phyloP scores from a whole-genome alignment of 2,329 filamentous ascomycete genomes.

The Alternaria triticimaculans region DNA sequence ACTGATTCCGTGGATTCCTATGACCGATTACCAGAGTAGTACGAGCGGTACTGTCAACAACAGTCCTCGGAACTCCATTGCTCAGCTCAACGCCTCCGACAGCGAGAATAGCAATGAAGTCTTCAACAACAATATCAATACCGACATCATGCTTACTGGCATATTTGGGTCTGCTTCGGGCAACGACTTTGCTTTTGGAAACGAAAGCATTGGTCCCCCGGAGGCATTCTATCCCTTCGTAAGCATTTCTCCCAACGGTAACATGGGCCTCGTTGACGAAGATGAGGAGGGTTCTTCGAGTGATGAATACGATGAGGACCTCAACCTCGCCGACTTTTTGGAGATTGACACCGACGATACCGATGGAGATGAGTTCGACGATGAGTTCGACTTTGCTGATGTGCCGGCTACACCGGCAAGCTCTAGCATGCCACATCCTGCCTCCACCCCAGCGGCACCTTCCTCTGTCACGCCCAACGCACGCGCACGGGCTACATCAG shows the following conservation, averaged over 20 bases:
- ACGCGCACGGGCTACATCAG: conserved; percentile 39
- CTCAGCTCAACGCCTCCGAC: conserved; percentile 46
- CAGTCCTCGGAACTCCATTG: conserved; percentile 47
- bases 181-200: conserved; percentile 57
- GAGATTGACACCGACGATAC: conserved; percentile 46
- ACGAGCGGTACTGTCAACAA: conserved; percentile 49
- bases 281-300: conserved; percentile 65
- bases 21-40: conserved; percentile 45
- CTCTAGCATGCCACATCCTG: conserved; percentile 36
- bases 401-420: conserved; percentile 46
- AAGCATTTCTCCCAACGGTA: conserved; percentile 62
- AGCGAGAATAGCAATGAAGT: conserved; percentile 49
- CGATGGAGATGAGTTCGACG: conserved; percentile 42
- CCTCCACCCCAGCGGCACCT: conserved; percentile 41
- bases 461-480: conserved; percentile 29
- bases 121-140: conserved; percentile 46
- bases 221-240: conserved; percentile 78
- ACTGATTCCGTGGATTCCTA: conserved; percentile 35
- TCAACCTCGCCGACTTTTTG: conserved; percentile 49
- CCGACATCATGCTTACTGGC: conserved; percentile 80
- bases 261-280: conserved; percentile 58
- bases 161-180: conserved; percentile 60
- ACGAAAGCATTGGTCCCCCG: conserved; percentile 72
- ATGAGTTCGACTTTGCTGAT: conserved; percentile 42
- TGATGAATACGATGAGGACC: conserved; percentile 63